These are phyloP conservation scores for Stygiomarasmius scandens DNA, from an alignment of 1,284 basidiomycete species.

Conservation along the genomic window DNA sequence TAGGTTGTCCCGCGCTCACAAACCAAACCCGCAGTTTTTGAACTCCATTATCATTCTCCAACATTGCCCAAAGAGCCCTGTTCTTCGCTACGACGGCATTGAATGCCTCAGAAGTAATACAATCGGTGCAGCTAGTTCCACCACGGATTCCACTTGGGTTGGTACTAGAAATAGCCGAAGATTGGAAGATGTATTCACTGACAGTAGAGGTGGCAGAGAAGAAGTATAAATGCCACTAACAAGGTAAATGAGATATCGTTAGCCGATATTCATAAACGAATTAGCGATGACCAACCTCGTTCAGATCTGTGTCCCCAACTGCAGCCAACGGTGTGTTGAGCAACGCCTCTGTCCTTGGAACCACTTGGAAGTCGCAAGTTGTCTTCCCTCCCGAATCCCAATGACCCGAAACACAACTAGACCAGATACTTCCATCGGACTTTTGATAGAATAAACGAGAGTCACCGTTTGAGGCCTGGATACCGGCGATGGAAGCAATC, in stretches of 20 bases:
- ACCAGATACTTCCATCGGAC: constrained; percentile 4
- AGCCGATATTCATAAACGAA: too few relatives aligned
- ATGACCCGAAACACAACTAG: constrained; percentile 5
- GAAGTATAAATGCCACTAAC: constrained; percentile 9
- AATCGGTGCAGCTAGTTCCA: constrained; percentile 8
- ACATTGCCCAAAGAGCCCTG: constrained; percentile 5
- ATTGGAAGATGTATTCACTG: constrained; percentile 8
- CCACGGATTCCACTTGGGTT: constrained; percentile 8
- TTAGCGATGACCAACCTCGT: constrained; percentile 2
- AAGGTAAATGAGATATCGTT: not conserved
- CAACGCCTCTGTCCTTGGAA: not conserved
- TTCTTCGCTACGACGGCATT: constrained; percentile 3
- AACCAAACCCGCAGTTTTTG: constrained; percentile 7
- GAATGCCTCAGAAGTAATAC: constrained; percentile 1
- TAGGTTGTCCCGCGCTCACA: constrained; percentile 7
- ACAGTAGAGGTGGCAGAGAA: constrained; percentile 2
- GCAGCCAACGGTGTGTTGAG: not conserved
- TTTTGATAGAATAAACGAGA: constrained; percentile 6
- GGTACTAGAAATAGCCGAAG: not conserved
- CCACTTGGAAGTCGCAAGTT: constrained; percentile 7
- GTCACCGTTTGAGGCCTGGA: constrained; percentile 1
- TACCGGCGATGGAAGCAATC: not conserved
- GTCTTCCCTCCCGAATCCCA: constrained; percentile 2
- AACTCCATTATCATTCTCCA: not conserved
- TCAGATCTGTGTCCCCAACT: not conserved